A percentile compares a stretch with the other conserved stretches of the same genome.
Conservation (phyloP, 768 basidiomycete species). For the Filobasidium wieringae region DNA sequence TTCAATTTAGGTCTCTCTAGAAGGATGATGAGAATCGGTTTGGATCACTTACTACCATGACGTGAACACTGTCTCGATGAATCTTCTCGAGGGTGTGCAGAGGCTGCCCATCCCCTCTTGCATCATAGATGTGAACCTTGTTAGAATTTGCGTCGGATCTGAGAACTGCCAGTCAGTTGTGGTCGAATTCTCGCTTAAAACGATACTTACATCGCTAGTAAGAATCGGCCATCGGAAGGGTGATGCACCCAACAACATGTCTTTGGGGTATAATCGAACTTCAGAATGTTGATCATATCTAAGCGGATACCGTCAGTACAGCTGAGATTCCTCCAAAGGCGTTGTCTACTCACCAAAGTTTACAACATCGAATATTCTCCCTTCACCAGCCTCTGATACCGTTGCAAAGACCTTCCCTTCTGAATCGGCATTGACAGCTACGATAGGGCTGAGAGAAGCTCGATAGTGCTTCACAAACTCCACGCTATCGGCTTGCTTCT, state of each 20-base stretch:
- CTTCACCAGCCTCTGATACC: constrained; percentile 78
- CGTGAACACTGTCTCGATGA: constrained; percentile 77
- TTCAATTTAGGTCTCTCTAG: not conserved
- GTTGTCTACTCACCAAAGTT: constrained; percentile 70
- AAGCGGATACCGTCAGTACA: not conserved
- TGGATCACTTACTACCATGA: constrained; percentile 79
- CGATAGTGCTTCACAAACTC: constrained; percentile 98
- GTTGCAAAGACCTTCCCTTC: constrained; percentile 89
- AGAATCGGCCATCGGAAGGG: constrained; percentile 69
- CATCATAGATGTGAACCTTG: constrained; percentile 79
- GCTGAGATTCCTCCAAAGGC: not conserved
- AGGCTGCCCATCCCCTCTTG: constrained; percentile 67
- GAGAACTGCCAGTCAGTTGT: constrained; percentile 2
- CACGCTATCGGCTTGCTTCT: constrained; percentile 87
- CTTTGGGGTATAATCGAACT: constrained; percentile 71
- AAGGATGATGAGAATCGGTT: no score
- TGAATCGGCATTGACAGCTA: constrained; percentile 69
- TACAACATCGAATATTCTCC: constrained; percentile 92
- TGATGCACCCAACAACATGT: constrained; percentile 92
- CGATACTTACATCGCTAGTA: constrained; percentile 70
- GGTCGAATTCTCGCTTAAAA: constrained; percentile 4
- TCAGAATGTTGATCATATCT: constrained; percentile 99
- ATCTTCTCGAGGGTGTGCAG: constrained; percentile 63
- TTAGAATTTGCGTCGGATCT: constrained; percentile 71
- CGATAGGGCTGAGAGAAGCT: constrained; percentile 69